Percentiles rank a stretch among this genome's conserved stretches.
Conservation (phyloP, 1,284 basidiomycete genomes). For the Austroboletus rostrupii region DNA sequence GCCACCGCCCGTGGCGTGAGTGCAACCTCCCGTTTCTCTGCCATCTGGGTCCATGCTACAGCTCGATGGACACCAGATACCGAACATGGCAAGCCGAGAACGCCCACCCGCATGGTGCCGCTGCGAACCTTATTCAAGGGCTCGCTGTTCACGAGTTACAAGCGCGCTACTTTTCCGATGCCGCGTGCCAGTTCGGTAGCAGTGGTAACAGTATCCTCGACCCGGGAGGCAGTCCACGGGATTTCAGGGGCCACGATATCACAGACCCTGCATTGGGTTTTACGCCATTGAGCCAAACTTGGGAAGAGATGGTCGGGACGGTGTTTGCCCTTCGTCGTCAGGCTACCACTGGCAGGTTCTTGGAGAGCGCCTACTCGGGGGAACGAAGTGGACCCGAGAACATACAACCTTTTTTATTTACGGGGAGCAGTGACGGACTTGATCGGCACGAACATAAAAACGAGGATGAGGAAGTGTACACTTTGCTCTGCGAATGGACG, state of each 20-base stretch:
- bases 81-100: background rate
- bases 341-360: no score
- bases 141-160: background rate
- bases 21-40: background rate
- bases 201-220: no score
- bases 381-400: background rate
- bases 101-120: background rate
- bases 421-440: background rate
- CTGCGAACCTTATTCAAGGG: background rate
- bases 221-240: background rate
- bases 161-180: background rate
- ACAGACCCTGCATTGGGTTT: background rate
- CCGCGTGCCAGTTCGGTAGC: background rate
- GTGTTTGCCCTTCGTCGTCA: background rate
- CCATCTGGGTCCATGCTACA: no score
- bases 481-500: conserved; percentile 23
- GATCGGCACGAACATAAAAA: background rate
- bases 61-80: conserved; percentile 9
- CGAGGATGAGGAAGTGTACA: conserved; percentile 11
- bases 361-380: background rate
- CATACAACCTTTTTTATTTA: background rate
- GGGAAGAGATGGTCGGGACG: conserved; percentile 7
- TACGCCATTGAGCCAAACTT: conserved; percentile 2
- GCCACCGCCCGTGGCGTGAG: conserved; percentile 5
- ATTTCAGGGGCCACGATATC: background rate